phyloP scores from a whole-genome alignment of 805 yeast genomes.

The Kuraishia hungarica region DNA sequence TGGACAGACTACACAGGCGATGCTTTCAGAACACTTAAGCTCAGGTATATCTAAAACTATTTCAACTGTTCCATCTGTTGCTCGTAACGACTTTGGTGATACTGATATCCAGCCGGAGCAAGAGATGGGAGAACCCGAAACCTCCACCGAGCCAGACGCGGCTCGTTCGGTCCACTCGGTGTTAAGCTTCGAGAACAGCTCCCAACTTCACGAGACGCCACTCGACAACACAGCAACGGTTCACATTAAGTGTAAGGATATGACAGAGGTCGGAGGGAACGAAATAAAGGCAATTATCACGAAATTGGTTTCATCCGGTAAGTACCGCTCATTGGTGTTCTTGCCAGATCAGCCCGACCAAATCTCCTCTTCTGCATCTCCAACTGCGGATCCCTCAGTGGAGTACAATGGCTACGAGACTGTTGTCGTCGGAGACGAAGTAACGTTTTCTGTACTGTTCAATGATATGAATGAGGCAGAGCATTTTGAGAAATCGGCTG shows the following conservation, averaged over 20 bases:
- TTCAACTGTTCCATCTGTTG: neutral
- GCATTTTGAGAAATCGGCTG: neutral
- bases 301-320: neutral
- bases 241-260: neutral
- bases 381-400: neutral
- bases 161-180: neutral
- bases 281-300: neutral
- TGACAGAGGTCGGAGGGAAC: neutral
- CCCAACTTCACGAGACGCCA: neutral
- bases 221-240: neutral
- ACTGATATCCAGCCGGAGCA: neutral
- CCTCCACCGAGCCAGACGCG: neutral
- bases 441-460: neutral
- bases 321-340: neutral
- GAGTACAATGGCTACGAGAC: neutral
- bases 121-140: neutral
- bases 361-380: neutral
- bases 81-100: neutral
- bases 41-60: neutral
- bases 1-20: neutral
- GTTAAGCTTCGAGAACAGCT: neutral
- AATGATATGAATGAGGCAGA: neutral
- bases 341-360: neutral
- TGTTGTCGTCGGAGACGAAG: neutral
- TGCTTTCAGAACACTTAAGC: neutral